Conservation (phyloP, 352 stramenopile genomes). For the Globisporangium viniferum region DNA sequence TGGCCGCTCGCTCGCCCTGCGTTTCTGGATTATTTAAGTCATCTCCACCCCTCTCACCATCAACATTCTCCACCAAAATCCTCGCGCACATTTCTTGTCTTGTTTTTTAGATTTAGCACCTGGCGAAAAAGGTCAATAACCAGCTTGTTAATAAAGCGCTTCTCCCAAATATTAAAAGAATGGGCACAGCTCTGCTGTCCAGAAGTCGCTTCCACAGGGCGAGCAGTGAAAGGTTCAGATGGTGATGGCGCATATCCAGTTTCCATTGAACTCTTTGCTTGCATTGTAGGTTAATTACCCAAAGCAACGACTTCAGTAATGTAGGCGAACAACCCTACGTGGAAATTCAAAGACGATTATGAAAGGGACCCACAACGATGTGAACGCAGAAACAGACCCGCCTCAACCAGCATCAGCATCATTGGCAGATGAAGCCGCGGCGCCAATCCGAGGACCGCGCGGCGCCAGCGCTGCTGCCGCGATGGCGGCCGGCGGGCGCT, state of each 20-base stretch:
- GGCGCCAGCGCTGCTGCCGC: conserved; percentile 6
- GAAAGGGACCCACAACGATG: no score
- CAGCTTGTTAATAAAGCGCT: not conserved
- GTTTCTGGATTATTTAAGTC: conserved; percentile 13
- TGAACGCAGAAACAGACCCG: no score
- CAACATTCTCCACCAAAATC: not conserved
- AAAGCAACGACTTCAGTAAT: not conserved
- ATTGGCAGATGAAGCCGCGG: conserved; percentile 3
- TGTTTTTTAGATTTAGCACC: not conserved
- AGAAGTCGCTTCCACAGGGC: not conserved
- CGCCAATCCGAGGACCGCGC: not conserved
- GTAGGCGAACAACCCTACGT: not conserved
- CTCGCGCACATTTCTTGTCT: not conserved
- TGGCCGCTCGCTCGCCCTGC: not conserved
- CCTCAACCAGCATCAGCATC: not conserved
- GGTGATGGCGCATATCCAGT: not conserved
- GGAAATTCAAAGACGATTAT: not conserved
- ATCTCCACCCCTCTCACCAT: not conserved
- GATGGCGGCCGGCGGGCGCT: conserved; percentile 4
- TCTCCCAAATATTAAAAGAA: not conserved
- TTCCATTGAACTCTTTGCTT: not conserved
- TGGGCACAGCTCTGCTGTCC: not conserved
- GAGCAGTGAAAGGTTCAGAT: not conserved
- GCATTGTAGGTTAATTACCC: not conserved
- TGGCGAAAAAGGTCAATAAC: not conserved